Conservation (phyloP, 176 grass and related monocot species). For the Areca catechu region DNA sequence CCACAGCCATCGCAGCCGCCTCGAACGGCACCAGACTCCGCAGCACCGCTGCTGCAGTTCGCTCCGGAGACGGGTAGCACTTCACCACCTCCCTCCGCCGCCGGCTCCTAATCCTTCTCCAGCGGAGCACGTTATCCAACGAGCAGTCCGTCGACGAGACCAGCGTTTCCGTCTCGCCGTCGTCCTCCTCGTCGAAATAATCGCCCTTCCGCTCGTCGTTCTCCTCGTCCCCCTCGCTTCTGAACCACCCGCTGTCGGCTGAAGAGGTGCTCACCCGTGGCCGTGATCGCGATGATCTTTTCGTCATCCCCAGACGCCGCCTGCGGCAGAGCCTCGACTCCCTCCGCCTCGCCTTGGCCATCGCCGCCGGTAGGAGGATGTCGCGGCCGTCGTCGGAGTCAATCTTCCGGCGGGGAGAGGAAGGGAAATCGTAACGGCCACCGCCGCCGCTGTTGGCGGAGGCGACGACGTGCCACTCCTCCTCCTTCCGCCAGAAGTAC, state of each 20-base stretch:
- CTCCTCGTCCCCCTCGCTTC: conserved; percentile 36
- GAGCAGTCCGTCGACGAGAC: conserved; percentile 40
- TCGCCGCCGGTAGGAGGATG: not conserved
- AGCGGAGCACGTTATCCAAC: conserved; percentile 13
- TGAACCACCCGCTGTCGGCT: conserved; percentile 65
- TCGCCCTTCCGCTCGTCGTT: conserved; percentile 1
- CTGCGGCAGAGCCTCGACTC: not conserved
- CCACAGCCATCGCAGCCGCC: not conserved
- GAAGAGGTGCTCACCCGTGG: not conserved
- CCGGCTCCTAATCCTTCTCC: not conserved
- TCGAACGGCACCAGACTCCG: too few species aligned
- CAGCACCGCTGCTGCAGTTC: too few species aligned
- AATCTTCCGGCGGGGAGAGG: conserved; percentile 16
- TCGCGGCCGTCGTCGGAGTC: conserved; percentile 5
- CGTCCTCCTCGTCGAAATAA: not conserved
- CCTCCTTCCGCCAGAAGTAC: conserved; percentile 69
- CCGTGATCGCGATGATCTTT: not conserved
- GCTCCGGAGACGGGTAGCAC: not conserved
- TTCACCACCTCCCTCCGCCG: not conserved
- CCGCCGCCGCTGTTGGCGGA: conserved; percentile 2
- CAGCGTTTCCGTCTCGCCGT: not conserved
- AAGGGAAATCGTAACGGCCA: conserved; percentile 13
- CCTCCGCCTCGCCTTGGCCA: not conserved
- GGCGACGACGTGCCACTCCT: conserved; percentile 54
- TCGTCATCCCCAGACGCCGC: conserved; percentile 1